These are phyloP conservation scores for Pestalotiopsis sp. DNA, from an alignment of 2,329 filamentous ascomycete species.

Conservation along the genomic window DNA sequence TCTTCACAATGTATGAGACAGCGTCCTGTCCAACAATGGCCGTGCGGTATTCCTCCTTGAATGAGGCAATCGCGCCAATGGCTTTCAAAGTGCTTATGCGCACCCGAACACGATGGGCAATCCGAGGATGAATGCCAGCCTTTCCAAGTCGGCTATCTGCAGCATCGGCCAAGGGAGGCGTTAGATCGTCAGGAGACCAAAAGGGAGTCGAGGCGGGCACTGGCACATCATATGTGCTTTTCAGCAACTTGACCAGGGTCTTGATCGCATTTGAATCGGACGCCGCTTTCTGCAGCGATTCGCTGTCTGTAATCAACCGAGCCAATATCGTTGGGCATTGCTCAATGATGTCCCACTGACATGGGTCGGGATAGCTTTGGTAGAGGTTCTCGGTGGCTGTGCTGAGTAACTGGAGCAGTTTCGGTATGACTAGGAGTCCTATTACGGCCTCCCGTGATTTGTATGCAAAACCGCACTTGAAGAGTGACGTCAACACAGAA, in stretches of 20 bases:
- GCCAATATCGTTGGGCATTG: slow-evolving; percentile 76
- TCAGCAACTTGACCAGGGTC: slow-evolving; percentile 49
- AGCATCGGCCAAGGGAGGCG: slow-evolving; percentile 33
- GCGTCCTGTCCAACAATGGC: slow-evolving; percentile 80
- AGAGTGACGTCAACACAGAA: slow-evolving; percentile 68
- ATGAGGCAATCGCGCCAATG: slow-evolving; percentile 77
- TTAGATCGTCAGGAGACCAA: slow-evolving; percentile 36
- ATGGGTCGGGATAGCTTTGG: slow-evolving; percentile 25
- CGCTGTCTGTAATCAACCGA: slow-evolving; percentile 76
- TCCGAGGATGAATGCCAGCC: slow-evolving; percentile 59
- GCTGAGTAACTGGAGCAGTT: slow-evolving; percentile 68
- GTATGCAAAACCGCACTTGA: slow-evolving; percentile 66
- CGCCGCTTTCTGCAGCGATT: slow-evolving; percentile 78
- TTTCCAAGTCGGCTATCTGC: slow-evolving; percentile 56
- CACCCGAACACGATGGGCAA: slow-evolving; percentile 71
- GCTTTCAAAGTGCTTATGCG: slow-evolving; percentile 78
- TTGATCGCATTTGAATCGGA: slow-evolving; percentile 63
- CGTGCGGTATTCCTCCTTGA: slow-evolving; percentile 84
- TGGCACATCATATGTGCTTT: slow-evolving; percentile 51
- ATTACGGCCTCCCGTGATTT: slow-evolving; percentile 66
- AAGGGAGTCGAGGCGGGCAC: slow-evolving; percentile 30
- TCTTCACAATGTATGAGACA: slow-evolving; percentile 80
- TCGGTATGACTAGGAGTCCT: slow-evolving; percentile 68
- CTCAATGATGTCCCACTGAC: slow-evolving; percentile 56
- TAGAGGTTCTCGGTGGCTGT: slow-evolving; percentile 42